phyloP scores from a whole-genome alignment of 257 asterid genomes.

The Rehmannia glutinosa region DNA sequence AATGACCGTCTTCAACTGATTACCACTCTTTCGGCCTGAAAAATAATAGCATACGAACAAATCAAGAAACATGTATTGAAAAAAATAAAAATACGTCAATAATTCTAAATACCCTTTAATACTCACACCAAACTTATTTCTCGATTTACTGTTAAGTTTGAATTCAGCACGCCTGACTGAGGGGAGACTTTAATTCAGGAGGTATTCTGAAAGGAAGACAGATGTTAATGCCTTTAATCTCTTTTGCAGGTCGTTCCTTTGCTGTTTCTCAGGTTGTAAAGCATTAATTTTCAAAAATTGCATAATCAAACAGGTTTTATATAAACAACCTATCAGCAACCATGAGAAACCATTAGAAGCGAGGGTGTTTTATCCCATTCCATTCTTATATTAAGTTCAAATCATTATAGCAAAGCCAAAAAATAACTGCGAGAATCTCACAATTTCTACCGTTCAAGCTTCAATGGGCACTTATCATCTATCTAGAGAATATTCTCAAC shows the following conservation, averaged over 20 bases:
- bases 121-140: conserved; percentile 68
- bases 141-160: conserved; percentile 60
- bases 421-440: background rate
- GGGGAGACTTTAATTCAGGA: conserved; percentile 48
- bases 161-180: conserved; percentile 33
- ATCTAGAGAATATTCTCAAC: background rate
- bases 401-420: background rate
- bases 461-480: background rate
- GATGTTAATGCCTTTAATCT: conserved; percentile 66
- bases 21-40: conserved; percentile 69
- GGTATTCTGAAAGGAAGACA: conserved; percentile 59
- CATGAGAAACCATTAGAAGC: background rate
- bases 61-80: conserved; percentile 9
- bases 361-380: too few relatives aligned
- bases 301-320: background rate
- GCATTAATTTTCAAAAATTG: background rate
- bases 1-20: conserved; percentile 54
- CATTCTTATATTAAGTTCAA: too few relatives aligned
- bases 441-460: background rate
- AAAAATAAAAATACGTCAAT: background rate
- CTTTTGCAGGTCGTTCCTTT: conserved; percentile 46
- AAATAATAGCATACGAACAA: background rate
- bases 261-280: conserved; percentile 40
- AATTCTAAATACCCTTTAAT: background rate
- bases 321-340: background rate